These are phyloP conservation scores for Claviceps arundinis DNA, from an alignment of 2,329 filamentous ascomycete species.

Conservation along the genomic window DNA sequence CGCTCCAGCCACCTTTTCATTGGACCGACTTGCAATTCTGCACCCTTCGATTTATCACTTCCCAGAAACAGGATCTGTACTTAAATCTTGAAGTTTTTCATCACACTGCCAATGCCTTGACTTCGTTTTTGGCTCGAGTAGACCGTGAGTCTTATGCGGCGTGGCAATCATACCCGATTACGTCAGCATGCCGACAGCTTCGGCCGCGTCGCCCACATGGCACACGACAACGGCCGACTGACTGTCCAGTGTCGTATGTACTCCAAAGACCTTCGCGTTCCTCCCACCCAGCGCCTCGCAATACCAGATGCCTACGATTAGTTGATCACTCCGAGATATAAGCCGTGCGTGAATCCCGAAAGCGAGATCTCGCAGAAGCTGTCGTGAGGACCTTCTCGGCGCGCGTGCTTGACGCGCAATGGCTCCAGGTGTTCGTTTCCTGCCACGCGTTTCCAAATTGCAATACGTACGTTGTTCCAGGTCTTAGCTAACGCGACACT, in stretches of 20 bases:
- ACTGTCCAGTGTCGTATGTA: not conserved
- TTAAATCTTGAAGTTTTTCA: not conserved
- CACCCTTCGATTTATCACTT: not conserved
- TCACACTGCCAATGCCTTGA: not conserved
- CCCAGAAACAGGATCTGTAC: not conserved
- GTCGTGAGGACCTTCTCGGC: not conserved
- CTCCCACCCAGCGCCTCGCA: not conserved
- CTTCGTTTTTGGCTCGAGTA: too few relatives aligned
- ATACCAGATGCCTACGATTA: not conserved
- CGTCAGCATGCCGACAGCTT: conserved; percentile 1
- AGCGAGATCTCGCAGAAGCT: not conserved
- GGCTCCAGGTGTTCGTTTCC: conserved; percentile 25
- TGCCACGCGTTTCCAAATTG: not conserved
- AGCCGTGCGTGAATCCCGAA: not conserved
- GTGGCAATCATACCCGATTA: conserved; percentile 1
- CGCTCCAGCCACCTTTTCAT: not conserved
- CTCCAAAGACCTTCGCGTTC: not conserved
- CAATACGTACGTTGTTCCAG: not conserved
- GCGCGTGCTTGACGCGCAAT: conserved; percentile 14
- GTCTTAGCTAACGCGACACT: conserved; percentile 8
- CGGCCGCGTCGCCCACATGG: conserved; percentile 1
- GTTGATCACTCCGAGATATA: not conserved
- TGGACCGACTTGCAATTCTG: not conserved
- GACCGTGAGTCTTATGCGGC: not conserved
- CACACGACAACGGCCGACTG: too few relatives aligned